phyloP scores from a whole-genome alignment of 257 asterid genomes.

The Nicotiana knightiana region DNA sequence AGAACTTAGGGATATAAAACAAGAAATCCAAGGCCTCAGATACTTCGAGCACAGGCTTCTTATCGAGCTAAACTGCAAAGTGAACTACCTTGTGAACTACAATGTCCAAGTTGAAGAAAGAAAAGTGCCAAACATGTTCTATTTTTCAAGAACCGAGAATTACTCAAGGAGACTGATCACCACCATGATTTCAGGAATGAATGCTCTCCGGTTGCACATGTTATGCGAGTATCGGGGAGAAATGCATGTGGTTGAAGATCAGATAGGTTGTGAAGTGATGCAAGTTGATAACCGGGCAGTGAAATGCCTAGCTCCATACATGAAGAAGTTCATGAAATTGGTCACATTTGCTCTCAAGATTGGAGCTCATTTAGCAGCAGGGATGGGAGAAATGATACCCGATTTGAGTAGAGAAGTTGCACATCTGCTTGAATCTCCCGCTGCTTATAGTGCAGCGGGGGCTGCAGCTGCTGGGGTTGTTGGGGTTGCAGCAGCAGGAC shows the following conservation, averaged over 20 bases:
- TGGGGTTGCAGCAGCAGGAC: slow-evolving; percentile 56
- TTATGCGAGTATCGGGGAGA: slow-evolving; percentile 70
- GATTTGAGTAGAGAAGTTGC: slow-evolving; percentile 79
- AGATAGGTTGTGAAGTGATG: slow-evolving; percentile 77
- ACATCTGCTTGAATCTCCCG: slow-evolving; percentile 55
- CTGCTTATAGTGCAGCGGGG: slow-evolving; percentile 57
- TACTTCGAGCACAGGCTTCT: slow-evolving; percentile 77
- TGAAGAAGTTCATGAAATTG: slow-evolving; percentile 69
- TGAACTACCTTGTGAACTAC: slow-evolving; percentile 71
- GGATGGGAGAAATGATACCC: slow-evolving; percentile 92
- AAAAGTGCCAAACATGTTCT: slow-evolving; percentile 77
- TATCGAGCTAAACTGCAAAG: slow-evolving; percentile 55
- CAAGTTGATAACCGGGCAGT: slow-evolving; percentile 70
- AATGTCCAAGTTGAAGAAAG: slow-evolving; percentile 65
- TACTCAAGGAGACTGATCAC: slow-evolving; percentile 76
- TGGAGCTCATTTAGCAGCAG: slow-evolving; percentile 87
- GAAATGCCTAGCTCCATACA: slow-evolving; percentile 59
- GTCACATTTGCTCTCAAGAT: slow-evolving; percentile 81
- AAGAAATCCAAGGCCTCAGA: slow-evolving; percentile 83
- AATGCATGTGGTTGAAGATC: slow-evolving; percentile 82
- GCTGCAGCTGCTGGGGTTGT: slow-evolving; percentile 60
- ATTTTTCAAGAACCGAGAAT: slow-evolving; percentile 60
- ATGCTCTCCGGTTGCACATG: slow-evolving; percentile 70
- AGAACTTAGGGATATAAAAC: slow-evolving; percentile 76
- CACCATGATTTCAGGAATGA: slow-evolving; percentile 68